These are phyloP conservation scores for Candida koratica DNA, from an alignment of 805 yeast species.

Conservation along the genomic window DNA sequence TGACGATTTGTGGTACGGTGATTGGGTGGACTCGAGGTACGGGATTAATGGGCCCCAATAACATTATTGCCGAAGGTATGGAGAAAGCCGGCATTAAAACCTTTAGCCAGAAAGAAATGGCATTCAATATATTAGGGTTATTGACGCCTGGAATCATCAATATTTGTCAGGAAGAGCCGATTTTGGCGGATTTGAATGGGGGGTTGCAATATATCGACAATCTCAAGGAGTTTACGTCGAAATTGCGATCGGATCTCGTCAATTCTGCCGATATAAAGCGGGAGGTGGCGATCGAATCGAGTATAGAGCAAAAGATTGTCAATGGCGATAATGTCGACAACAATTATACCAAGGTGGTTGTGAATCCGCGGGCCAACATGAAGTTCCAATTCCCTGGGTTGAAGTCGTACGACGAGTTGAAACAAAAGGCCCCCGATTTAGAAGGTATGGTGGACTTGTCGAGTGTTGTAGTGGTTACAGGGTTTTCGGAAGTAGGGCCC, in stretches of 20 bases:
- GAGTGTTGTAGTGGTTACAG: conserved; percentile 90
- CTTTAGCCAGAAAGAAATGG: conserved; percentile 98
- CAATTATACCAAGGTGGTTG: conserved; percentile 69
- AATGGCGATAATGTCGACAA: conserved; percentile 86
- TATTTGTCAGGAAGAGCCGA: conserved; percentile 89
- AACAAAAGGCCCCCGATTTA: conserved; percentile 64
- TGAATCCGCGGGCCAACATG: conserved; percentile 94
- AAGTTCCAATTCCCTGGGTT: conserved; percentile 89
- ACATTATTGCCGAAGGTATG: conserved; percentile 95
- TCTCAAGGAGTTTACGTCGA: conserved; percentile 80
- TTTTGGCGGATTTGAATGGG: conserved; percentile 98
- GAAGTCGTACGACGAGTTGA: conserved; percentile 71
- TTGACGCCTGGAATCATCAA: conserved; percentile 81
- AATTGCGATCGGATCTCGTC: conserved; percentile 69
- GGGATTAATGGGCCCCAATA: conserved; percentile 96
- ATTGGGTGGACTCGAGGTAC: conserved; percentile 99
- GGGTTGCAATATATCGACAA: conserved; percentile 92
- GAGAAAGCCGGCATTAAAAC: conserved; percentile 96
- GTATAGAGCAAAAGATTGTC: conserved; percentile 80
- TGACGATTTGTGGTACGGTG: conserved; percentile 96
- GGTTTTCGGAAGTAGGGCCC: conserved; percentile 98
- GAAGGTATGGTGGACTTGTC: conserved; percentile 92
- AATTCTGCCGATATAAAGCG: conserved; percentile 90
- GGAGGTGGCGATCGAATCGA: conserved; percentile 91
- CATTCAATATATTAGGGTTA: conserved; percentile 93